Conservation (phyloP, 1,139 yeast genomes). For the Blastobotrys malaysiensis region DNA sequence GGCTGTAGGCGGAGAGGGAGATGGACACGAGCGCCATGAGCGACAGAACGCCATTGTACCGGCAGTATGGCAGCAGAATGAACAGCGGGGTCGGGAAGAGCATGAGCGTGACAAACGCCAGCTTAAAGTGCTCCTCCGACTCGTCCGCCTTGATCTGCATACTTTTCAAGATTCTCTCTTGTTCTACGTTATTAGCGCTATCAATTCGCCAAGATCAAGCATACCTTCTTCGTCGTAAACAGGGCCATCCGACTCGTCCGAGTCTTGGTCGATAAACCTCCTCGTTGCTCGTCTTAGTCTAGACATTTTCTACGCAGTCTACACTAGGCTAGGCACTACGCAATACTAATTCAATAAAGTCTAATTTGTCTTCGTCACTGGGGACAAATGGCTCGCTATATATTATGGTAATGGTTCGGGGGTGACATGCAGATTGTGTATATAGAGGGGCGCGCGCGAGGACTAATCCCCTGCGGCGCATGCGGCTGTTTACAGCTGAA, state of each 20-base stretch:
- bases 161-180: slow-evolving; percentile 27
- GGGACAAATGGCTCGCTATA: neutral
- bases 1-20: slow-evolving; percentile 22
- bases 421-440: neutral
- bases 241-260: slow-evolving; percentile 12
- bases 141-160: slow-evolving; percentile 25
- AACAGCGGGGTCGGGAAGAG: slow-evolving; percentile 33
- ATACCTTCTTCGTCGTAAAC: slow-evolving; percentile 24
- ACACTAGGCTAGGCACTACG: too few species aligned
- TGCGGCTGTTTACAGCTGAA: neutral
- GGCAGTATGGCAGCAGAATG: slow-evolving; percentile 29
- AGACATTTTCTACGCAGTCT: slow-evolving; percentile 17
- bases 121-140: slow-evolving; percentile 23
- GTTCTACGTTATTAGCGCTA: slow-evolving; percentile 18
- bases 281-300: slow-evolving; percentile 24
- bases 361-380: neutral
- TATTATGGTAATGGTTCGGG: neutral
- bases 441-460: neutral
- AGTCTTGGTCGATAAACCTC: slow-evolving; percentile 17
- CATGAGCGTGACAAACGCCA: slow-evolving; percentile 25
- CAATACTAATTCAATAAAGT: too few species aligned
- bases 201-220: neutral
- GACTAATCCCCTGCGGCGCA: neutral
- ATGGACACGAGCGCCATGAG: slow-evolving; percentile 27
- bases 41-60: slow-evolving; percentile 29